These are phyloP conservation scores for Salix dunnii DNA, from an alignment of 345 rosid genomes.

Conservation along the genomic window DNA sequence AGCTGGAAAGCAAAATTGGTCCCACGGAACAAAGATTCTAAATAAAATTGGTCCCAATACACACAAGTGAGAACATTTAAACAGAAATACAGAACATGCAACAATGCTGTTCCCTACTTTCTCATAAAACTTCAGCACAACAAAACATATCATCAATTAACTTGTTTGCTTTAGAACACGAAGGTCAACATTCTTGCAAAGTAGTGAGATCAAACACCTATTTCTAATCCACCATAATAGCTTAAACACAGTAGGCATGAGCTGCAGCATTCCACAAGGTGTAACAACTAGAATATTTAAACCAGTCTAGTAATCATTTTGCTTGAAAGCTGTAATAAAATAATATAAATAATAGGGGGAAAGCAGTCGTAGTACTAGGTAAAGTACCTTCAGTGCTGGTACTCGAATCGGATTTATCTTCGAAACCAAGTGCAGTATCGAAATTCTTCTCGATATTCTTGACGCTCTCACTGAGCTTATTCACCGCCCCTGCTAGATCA, in stretches of 20 bases:
- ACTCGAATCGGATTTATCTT: slow-evolving; percentile 64
- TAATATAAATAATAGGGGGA: neutral
- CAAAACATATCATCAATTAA: neutral
- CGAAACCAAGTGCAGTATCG: slow-evolving; percentile 90
- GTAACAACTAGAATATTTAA: neutral
- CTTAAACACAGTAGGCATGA: neutral
- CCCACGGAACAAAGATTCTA: neutral
- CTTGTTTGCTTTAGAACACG: neutral
- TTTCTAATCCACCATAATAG: too few species aligned
- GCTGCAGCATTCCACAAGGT: neutral
- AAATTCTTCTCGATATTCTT: slow-evolving; percentile 98
- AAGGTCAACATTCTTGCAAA: neutral
- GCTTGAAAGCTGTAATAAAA: too few species aligned
- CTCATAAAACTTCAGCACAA: neutral
- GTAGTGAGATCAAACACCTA: neutral
- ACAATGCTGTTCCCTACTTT: neutral
- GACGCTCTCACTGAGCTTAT: slow-evolving; percentile 97
- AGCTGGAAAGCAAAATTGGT: slow-evolving; percentile 33
- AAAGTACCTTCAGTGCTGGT: slow-evolving; percentile 54
- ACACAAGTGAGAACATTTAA: neutral
- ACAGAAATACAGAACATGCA: neutral
- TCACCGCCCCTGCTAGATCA: slow-evolving; percentile 97
- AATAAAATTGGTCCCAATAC: neutral
- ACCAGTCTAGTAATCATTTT: too few species aligned
- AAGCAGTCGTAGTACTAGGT: neutral